A percentile compares a stretch with the other conserved stretches of the same genome.
Conservation (phyloP, 176 grass and related monocot species). For the Oryza rufipogon region DNA sequence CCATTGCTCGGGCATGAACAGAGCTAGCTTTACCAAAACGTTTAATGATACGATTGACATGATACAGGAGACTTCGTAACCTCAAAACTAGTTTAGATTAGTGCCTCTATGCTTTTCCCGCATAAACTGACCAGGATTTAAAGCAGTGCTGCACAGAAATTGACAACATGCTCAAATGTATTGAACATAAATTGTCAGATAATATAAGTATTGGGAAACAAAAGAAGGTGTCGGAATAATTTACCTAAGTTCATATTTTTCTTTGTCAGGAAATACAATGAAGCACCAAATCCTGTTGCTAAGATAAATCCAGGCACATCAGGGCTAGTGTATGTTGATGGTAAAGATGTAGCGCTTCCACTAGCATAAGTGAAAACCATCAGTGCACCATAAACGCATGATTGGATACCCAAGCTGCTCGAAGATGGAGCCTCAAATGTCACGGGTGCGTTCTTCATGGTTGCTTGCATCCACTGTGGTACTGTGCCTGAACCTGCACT, state of each 20-base stretch:
- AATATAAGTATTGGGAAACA: neutral
- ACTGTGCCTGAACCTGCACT: slow-evolving; percentile 45
- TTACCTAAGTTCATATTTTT: slow-evolving; percentile 93
- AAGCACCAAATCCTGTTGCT: slow-evolving; percentile 86
- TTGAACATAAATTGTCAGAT: neutral
- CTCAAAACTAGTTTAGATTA: neutral
- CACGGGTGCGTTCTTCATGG: slow-evolving; percentile 68
- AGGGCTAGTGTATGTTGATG: slow-evolving; percentile 63
- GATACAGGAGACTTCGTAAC: neutral
- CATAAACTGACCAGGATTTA: neutral
- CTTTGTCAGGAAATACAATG: slow-evolving; percentile 91
- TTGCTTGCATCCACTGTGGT: slow-evolving; percentile 77
- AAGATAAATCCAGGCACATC: slow-evolving; percentile 81
- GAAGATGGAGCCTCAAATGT: slow-evolving; percentile 73
- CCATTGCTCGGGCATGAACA: neutral
- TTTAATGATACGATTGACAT: neutral
- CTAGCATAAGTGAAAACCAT: slow-evolving; percentile 88
- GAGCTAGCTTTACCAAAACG: neutral
- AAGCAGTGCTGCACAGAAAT: neutral
- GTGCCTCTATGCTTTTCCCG: neutral
- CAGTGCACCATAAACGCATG: slow-evolving; percentile 79
- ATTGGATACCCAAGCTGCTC: slow-evolving; percentile 65
- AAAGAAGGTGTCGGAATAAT: neutral
- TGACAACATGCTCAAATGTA: neutral
- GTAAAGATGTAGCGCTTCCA: slow-evolving; percentile 65